Percentiles rank a stretch among this genome's conserved stretches.
phyloP scores from a whole-genome alignment of 139 green algal species.

The Chlamydomonas applanata region DNA sequence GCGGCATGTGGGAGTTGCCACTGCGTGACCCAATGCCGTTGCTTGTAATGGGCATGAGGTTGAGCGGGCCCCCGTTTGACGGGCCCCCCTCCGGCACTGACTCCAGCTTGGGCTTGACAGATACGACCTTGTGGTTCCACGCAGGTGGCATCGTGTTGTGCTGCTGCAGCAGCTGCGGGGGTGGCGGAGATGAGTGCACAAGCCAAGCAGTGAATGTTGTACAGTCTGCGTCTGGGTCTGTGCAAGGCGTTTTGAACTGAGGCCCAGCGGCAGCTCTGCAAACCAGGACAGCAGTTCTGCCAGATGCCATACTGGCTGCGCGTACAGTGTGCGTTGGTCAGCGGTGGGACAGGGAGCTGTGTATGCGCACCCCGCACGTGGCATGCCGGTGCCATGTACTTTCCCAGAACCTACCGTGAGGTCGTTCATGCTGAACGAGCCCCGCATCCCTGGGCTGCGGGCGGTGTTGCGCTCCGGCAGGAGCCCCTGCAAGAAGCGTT shows the following conservation, averaged over 20 bases:
- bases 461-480: not conserved
- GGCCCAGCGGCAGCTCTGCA: too few species aligned
- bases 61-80: constrained; percentile 11
- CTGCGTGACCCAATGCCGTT: too few species aligned
- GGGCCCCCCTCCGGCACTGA: constrained; percentile 10
- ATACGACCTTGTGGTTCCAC: constrained; percentile 17
- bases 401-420: not conserved
- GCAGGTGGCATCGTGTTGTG: not conserved
- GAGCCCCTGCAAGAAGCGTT: too few species aligned
- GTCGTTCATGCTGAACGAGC: constrained; percentile 19
- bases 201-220: not conserved
- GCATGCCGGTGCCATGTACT: not conserved
- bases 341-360: too few species aligned
- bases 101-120: constrained; percentile 16
- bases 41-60: constrained; percentile 11
- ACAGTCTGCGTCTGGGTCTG: not conserved
- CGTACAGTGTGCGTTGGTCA: not conserved
- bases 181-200: not conserved
- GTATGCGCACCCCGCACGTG: not conserved
- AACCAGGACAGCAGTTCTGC: not conserved
- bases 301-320: not conserved
- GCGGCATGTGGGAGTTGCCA: too few species aligned
- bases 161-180: constrained; percentile 6
- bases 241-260: too few species aligned
- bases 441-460: constrained; percentile 4